A percentile compares a stretch with the other conserved stretches of the same genome.
These are phyloP conservation scores for Capsella rubella DNA, from an alignment of 441 rosid species.

Conservation along the genomic window DNA sequence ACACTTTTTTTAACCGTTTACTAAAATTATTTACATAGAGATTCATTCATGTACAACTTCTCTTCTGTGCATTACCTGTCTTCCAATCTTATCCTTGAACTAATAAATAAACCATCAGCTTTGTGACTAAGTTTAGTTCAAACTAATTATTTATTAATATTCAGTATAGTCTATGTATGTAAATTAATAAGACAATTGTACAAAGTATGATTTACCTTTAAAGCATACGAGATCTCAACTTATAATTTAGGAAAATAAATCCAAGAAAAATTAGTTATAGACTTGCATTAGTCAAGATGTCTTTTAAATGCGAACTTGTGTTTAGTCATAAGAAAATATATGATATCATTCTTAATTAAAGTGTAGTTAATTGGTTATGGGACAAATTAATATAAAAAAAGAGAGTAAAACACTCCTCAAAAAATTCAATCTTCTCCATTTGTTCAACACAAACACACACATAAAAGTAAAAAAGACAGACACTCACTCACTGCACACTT, in stretches of 20 bases:
- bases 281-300: constrained; percentile 11
- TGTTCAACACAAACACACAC: constrained; percentile 38
- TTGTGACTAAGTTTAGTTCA: constrained; percentile 19
- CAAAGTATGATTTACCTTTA: neutral
- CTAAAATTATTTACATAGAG: neutral
- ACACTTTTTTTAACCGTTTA: neutral
- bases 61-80: neutral
- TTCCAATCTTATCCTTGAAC: constrained; percentile 17
- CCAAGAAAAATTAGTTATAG: neutral
- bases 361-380: neutral
- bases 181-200: neutral
- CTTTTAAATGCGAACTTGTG: constrained; percentile 8
- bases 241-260: neutral
- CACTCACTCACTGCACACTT: constrained; percentile 45
- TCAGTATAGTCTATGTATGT: neutral
- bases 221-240: neutral
- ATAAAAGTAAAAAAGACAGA: constrained; percentile 35
- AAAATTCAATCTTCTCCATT: constrained; percentile 30
- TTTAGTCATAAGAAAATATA: neutral
- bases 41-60: neutral
- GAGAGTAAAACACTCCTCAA: constrained; percentile 30
- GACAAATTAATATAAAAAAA: neutral
- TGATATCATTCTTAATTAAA: neutral
- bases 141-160: neutral
- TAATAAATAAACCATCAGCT: constrained; percentile 12